These are phyloP conservation scores for Daldinia sp. DNA, from an alignment of 2,329 filamentous ascomycete species.

Conservation along the genomic window DNA sequence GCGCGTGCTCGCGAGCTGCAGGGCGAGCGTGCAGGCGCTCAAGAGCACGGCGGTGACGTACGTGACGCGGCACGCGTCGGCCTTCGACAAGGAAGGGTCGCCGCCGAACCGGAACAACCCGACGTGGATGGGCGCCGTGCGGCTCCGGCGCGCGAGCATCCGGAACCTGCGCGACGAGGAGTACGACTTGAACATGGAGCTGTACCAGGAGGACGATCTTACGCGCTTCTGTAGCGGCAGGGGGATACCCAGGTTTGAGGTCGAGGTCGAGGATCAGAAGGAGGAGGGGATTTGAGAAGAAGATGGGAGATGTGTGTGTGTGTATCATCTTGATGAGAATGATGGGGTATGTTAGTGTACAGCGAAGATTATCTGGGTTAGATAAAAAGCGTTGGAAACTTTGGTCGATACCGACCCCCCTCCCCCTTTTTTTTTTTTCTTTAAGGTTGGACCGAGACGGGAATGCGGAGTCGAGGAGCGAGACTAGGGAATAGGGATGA, in stretches of 20 bases:
- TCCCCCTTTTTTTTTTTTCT: background rate
- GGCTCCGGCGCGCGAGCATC: constrained; percentile 44
- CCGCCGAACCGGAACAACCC: background rate
- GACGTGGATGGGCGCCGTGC: background rate
- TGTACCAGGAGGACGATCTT: constrained; percentile 50
- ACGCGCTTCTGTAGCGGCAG: constrained; percentile 42
- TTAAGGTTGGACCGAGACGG: background rate
- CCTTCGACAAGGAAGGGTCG: constrained; percentile 26
- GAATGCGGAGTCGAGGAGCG: background rate
- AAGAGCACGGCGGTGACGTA: constrained; percentile 45
- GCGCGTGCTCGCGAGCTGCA: constrained; percentile 45
- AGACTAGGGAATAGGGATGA: background rate
- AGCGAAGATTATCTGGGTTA: background rate
- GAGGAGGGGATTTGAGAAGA: background rate
- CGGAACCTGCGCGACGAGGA: constrained; percentile 38
- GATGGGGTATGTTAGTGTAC: background rate
- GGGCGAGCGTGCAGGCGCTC: constrained; percentile 46
- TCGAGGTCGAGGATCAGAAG: constrained; percentile 44
- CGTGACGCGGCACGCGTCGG: constrained; percentile 36
- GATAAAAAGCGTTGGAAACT: constrained; percentile 16
- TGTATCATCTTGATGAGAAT: too few species aligned
- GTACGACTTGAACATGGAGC: constrained; percentile 48
- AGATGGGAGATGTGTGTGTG: background rate
- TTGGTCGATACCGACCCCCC: background rate
- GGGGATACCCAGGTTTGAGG: constrained; percentile 48